Conservation (phyloP, 1,139 yeast genomes). For the Sugiyamaella sp. region DNA sequence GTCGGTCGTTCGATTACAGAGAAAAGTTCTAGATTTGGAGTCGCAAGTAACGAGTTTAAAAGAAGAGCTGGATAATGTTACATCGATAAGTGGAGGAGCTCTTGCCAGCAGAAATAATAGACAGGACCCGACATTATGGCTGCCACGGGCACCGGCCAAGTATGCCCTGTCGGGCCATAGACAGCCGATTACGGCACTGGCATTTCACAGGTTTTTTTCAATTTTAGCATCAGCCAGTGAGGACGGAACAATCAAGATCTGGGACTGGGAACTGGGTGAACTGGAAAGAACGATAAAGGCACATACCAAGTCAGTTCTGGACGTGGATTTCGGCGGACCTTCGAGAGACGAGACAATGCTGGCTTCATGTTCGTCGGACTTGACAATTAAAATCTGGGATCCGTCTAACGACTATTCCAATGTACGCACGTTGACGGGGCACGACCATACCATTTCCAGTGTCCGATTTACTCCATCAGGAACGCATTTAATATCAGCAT, state of each 20-base stretch:
- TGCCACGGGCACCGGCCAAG: conserved; percentile 61
- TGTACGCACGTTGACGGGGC: conserved; percentile 75
- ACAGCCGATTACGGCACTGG: conserved; percentile 62
- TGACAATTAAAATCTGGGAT: conserved; percentile 74
- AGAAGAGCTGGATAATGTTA: conserved; percentile 47
- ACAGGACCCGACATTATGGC: conserved; percentile 57
- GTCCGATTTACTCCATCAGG: conserved; percentile 56
- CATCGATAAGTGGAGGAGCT: conserved; percentile 1
- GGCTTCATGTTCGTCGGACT: conserved; percentile 77
- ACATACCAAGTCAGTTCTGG: conserved; percentile 73
- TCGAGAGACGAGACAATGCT: conserved; percentile 40
- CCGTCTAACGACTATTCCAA: conserved; percentile 55
- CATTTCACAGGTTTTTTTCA: conserved; percentile 76
- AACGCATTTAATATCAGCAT: conserved; percentile 62
- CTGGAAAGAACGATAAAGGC: conserved; percentile 73
- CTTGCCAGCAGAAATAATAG: conserved; percentile 29
- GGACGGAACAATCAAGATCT: conserved; percentile 72
- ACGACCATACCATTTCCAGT: conserved; percentile 82
- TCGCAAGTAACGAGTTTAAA: conserved; percentile 49
- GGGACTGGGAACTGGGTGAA: conserved; percentile 74
- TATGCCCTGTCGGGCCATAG: conserved; percentile 56
- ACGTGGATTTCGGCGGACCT: conserved; percentile 56
- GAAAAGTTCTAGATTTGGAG: conserved; percentile 62
- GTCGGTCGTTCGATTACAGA: conserved; percentile 78
- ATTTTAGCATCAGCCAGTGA: conserved; percentile 67